Conservation (phyloP, 1,139 yeast genomes). For the Lodderomyces metapsilosis region DNA sequence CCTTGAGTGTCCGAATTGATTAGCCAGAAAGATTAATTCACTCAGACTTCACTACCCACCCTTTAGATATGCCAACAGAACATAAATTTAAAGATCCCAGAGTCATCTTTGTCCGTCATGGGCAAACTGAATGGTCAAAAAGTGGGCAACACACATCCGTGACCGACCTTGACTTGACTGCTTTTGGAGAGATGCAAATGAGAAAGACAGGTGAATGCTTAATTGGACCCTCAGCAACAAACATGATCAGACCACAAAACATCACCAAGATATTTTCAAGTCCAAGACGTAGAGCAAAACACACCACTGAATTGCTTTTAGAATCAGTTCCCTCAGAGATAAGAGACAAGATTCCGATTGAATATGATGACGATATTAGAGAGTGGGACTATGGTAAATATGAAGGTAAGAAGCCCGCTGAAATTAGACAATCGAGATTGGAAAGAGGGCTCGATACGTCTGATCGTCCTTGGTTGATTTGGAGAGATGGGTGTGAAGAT, state of each 20-base stretch:
- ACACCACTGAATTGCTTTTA: slow-evolving; percentile 62
- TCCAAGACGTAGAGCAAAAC: slow-evolving; percentile 77
- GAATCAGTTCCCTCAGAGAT: slow-evolving; percentile 49
- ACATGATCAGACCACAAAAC: slow-evolving; percentile 61
- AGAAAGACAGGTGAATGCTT: slow-evolving; percentile 67
- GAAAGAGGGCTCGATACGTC: slow-evolving; percentile 55
- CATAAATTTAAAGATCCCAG: slow-evolving; percentile 49
- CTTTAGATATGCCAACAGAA: neutral
- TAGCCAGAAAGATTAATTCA: neutral
- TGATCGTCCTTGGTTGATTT: slow-evolving; percentile 68
- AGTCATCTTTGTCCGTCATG: slow-evolving; percentile 78
- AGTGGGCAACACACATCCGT: slow-evolving; percentile 87
- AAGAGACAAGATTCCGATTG: slow-evolving; percentile 40
- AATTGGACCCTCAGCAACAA: slow-evolving; percentile 52
- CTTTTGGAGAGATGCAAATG: slow-evolving; percentile 76
- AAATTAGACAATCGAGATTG: slow-evolving; percentile 61
- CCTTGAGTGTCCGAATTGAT: neutral
- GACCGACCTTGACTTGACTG: slow-evolving; percentile 79
- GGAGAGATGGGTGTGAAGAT: slow-evolving; percentile 91
- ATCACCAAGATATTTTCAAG: slow-evolving; percentile 70
- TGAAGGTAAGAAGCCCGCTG: slow-evolving; percentile 73
- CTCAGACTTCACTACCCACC: no score
- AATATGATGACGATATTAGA: slow-evolving; percentile 66
- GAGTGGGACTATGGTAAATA: slow-evolving; percentile 98
- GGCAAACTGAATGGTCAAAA: slow-evolving; percentile 95